Base-by-base conservation (phyloP, 2,329 filamentous ascomycete species). In the Paracorniculantispora psalliotae region DNA sequence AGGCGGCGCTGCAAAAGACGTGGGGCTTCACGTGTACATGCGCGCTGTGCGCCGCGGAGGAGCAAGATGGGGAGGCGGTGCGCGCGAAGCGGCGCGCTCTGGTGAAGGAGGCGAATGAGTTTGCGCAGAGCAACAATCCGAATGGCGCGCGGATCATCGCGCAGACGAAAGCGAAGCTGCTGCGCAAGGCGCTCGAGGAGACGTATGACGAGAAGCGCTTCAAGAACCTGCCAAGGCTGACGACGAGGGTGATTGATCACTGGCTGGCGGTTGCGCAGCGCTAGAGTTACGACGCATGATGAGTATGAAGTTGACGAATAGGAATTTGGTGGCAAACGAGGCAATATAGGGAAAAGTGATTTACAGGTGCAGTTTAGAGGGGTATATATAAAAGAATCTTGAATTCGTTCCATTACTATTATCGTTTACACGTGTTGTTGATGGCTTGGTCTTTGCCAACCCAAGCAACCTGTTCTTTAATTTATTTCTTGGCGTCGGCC, bases 401-500 rank as follows among this genome's bases (percentile, higher is more conserved):
- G 21, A 6, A 26, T 5, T 39, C 5, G 10, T 48, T 56, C 39
- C 30, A 56, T 56, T 26, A 56, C 7, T 54, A 44, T 44, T 12
- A 44, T n/a, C 48, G 15, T n/a, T 19, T 17, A 30, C 17, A 39
- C n/a, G 17, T 50, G 49, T 30, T 30, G n/a, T 33, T 9, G n/a
- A 17, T 25, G 13, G 3, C 17, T 10, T n/a, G 13, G 4, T 2
- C 15, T n/a, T n/a, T n/a, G n/a, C n/a, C n/a, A n/a, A n/a, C n/a
- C n/a, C n/a, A n/a, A n/a, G n/a, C n/a, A n/a, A n/a, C n/a, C n/a
- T n/a, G 21, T 28, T 28, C 2, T 4, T 33, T 5, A 19, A 4
- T 25, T 67, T 59, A 71, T 62, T 81, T 81, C 69, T 82, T 79
- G 2, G 82, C 78, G 72, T 90, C 87, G 0, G 79, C 77, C 73